A percentile compares a stretch with the other conserved stretches of the same genome.
Conservation (phyloP, 345 rosid species). For the Microcos paniculata region DNA sequence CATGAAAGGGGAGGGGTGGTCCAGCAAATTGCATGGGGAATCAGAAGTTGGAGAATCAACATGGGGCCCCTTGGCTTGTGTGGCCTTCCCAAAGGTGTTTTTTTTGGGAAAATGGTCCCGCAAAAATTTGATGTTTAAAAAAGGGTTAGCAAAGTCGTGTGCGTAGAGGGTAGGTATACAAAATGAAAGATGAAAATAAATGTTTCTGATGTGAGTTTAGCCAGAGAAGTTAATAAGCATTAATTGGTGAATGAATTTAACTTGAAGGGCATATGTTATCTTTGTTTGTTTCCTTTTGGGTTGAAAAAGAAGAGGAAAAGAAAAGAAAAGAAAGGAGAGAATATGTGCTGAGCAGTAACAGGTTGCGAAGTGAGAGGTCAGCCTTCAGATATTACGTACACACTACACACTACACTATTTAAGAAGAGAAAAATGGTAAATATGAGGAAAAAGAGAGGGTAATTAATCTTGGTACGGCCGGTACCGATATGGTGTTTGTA, state of each 20-base stretch:
- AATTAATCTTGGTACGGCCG: too few relatives aligned
- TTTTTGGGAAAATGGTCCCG: too few relatives aligned
- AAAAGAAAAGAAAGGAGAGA: background rate
- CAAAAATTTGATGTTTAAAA: too few relatives aligned
- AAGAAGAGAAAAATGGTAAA: too few relatives aligned
- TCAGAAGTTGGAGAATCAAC: too few relatives aligned
- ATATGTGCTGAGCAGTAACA: background rate
- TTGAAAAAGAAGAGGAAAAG: background rate
- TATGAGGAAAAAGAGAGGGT: too few relatives aligned
- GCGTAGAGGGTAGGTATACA: background rate
- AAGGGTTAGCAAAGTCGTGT: background rate
- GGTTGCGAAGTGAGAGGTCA: background rate
- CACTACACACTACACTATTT: too few relatives aligned
- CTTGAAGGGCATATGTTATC: background rate
- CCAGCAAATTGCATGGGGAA: too few relatives aligned
- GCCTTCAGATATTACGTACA: background rate
- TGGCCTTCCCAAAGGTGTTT: too few relatives aligned
- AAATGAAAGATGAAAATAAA: background rate
- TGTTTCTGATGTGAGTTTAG: background rate
- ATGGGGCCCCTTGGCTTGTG: too few relatives aligned
- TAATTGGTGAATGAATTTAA: background rate
- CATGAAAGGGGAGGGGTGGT: too few relatives aligned
- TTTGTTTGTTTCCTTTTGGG: background rate
- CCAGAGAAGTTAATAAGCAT: background rate
- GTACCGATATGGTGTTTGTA: too few relatives aligned